Percentiles rank a stretch among this genome's conserved stretches.
Conservation (phyloP, 148 eudicot species). For the Diospyros lotus region DNA sequence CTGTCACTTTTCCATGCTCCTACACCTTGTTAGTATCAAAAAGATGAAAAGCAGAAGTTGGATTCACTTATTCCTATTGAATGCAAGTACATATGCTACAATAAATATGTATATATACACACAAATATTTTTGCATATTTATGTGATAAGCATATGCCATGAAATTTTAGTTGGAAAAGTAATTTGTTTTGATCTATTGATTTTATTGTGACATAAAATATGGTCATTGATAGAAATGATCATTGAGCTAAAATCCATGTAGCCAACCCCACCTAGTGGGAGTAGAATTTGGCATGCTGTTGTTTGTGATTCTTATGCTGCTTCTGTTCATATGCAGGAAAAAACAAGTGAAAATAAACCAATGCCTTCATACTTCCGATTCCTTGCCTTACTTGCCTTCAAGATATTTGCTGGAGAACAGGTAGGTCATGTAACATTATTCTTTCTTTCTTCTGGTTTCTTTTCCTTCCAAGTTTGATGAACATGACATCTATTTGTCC, state of each 20-base stretch:
- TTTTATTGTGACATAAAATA: neutral
- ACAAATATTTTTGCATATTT: too few species aligned
- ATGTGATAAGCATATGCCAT: too few species aligned
- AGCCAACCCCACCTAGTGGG: too few species aligned
- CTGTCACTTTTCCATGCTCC: neutral
- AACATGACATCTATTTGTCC: neutral
- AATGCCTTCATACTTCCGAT: constrained; percentile 94
- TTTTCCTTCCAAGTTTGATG: neutral
- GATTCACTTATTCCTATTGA: neutral
- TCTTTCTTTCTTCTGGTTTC: neutral
- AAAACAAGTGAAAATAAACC: constrained; percentile 64
- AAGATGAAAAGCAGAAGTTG: neutral
- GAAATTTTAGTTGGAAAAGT: neutral
- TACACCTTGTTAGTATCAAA: neutral
- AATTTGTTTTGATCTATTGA: neutral
- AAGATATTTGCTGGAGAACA: constrained; percentile 88
- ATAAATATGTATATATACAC: too few species aligned
- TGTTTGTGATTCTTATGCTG: neutral
- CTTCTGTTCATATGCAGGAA: constrained; percentile 44
- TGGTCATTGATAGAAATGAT: too few species aligned
- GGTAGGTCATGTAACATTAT: constrained; percentile 33
- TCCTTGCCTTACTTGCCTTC: constrained; percentile 95
- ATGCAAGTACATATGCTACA: neutral
- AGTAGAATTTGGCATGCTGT: too few species aligned
- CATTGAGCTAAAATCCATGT: too few species aligned